Evolutionary conservation across 1,284 basidiomycete species (phyloP), one percentile per base, ranked within the genome.

Genomic region (Tilletia setariae): DNA sequence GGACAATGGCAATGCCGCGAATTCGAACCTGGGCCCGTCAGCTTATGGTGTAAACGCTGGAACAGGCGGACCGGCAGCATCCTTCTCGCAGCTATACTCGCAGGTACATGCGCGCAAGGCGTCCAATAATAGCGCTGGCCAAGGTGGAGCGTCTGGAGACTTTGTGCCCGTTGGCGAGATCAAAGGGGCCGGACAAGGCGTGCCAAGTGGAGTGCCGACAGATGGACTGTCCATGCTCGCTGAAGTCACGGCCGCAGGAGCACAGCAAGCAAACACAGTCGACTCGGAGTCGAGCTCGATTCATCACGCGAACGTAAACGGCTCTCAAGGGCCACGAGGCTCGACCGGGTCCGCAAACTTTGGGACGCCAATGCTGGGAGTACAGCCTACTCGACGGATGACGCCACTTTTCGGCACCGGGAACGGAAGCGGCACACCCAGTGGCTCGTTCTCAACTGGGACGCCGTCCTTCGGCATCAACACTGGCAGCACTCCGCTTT

Each of bases 201-300:
- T 25, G 21, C 1, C 51, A 15, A 6, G 23, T n/a, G 51, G 21
- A 53, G 11, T 53, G 28, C 30, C 56, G 30, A 61, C 32, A 4
- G 28, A 61, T 40, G 32, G 56, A 11, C 56, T 61, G 30, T 61
- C 56, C 16, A 61, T 61, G 56, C 56, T 61, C 35, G 56, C 56
- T 7, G 56, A 32, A 2, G 56, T 61, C 13, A 61, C 56, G 19
- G 56, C 56, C 2, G 35, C 35, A 40, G 35, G 35, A 6, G 35
- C 35, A 11, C 35, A 40, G 35, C 35, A 40, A 40, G 35, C 35
- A 40, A 40, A 40, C 35, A 4, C 35, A 11, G 35, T 11, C 35
- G 35, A 40, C 35, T 40, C 35, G 4, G 35, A 40, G 35, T 40
- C 46, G 46, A 49, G 46, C 46, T 49, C 46, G 46, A 23, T 49